Conservation (phyloP, 345 rosid species). For the Laguncularia racemosa region DNA sequence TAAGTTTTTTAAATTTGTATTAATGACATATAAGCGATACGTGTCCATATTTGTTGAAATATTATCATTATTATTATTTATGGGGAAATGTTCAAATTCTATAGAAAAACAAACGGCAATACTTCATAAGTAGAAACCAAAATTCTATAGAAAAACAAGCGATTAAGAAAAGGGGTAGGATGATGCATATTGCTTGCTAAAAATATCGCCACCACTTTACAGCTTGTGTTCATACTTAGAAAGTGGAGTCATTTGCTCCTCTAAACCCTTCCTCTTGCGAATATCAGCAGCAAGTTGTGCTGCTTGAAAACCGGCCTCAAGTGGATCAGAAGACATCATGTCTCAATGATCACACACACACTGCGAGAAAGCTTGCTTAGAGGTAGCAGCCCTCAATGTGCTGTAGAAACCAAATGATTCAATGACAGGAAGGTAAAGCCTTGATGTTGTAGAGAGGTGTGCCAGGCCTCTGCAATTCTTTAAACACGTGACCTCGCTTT, state of each 20-base stretch:
- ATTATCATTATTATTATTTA: too few species aligned
- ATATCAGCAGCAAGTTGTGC: slow-evolving; percentile 30
- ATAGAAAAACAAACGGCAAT: too few species aligned
- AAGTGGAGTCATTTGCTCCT: slow-evolving; percentile 59
- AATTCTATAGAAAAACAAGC: too few species aligned
- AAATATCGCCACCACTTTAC: slow-evolving; percentile 5
- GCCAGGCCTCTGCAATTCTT: slow-evolving; percentile 82
- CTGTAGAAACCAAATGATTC: slow-evolving; percentile 74
- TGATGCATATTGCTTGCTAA: too few species aligned
- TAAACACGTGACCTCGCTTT: slow-evolving; percentile 79
- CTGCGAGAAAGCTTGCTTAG: slow-evolving; percentile 83
- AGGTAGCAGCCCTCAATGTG: slow-evolving; percentile 67
- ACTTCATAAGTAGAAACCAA: too few species aligned
- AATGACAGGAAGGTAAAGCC: slow-evolving; percentile 69
- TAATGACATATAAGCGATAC: too few species aligned
- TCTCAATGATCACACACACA: slow-evolving; percentile 88
- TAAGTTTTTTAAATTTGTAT: too few species aligned
- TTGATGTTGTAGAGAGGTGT: slow-evolving; percentile 79
- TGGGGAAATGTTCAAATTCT: too few species aligned
- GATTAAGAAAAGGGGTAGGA: too few species aligned
- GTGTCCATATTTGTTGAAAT: too few species aligned
- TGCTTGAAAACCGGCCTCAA: slow-evolving; percentile 44
- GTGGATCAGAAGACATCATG: slow-evolving; percentile 47
- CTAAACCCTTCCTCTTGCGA: slow-evolving; percentile 55
- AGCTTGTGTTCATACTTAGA: slow-evolving; percentile 55